These are phyloP conservation scores for Yarrowia sp. DNA, from an alignment of 805 yeast species.

Conservation along the genomic window DNA sequence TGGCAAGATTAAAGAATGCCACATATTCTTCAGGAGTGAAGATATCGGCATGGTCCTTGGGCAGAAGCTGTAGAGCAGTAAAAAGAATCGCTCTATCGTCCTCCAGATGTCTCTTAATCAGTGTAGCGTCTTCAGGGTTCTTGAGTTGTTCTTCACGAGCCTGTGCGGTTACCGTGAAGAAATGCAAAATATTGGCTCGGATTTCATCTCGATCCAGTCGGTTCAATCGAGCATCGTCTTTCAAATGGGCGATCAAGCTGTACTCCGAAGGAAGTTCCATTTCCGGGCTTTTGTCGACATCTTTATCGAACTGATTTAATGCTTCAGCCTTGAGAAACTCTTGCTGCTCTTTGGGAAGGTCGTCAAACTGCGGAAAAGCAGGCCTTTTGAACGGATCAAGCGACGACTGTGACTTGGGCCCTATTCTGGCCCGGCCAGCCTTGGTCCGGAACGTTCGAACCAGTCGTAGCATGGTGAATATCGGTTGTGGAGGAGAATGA, in stretches of 20 bases:
- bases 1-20: constrained; percentile 30
- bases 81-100: constrained; percentile 19
- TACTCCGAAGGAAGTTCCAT: constrained; percentile 23
- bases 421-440: constrained; percentile 11
- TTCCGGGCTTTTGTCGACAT: background rate
- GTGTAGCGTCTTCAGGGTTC: background rate
- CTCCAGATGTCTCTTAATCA: background rate
- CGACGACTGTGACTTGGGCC: constrained; percentile 9
- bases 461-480: constrained; percentile 18
- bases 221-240: constrained; percentile 4
- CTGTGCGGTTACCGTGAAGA: constrained; percentile 10
- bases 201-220: constrained; percentile 19
- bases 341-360: constrained; percentile 15
- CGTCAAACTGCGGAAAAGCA: constrained; percentile 5
- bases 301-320: constrained; percentile 1
- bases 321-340: constrained; percentile 4
- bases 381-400: constrained; percentile 28
- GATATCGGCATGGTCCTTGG: background rate
- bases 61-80: constrained; percentile 21
- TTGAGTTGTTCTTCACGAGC: constrained; percentile 15
- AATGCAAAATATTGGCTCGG: constrained; percentile 15
- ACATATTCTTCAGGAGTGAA: constrained; percentile 34
- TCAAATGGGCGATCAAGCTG: constrained; percentile 11
- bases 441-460: constrained; percentile 17
- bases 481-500: background rate